A percentile compares a stretch with the other conserved stretches of the same genome.
Evolutionary conservation across 1,284 basidiomycete genomes (phyloP).

Genomic region (Cutaneotrichosporon spelunceum): DNA sequence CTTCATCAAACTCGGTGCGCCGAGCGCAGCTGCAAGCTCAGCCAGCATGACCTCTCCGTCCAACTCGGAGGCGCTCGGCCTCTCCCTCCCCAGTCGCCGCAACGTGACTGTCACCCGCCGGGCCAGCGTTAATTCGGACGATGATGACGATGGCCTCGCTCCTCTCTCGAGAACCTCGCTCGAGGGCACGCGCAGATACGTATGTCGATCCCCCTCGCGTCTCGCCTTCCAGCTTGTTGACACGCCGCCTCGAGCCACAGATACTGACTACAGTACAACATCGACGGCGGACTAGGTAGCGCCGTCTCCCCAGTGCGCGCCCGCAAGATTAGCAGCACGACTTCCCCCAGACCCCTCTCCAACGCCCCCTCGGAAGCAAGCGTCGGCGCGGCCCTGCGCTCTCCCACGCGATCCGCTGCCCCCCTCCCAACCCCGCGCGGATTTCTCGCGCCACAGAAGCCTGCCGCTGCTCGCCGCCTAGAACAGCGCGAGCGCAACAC

Average conservation of each 20-base stretch:
- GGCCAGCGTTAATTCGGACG: constrained; percentile 20
- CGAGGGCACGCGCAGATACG: constrained; percentile 26
- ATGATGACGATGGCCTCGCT: constrained; percentile 21
- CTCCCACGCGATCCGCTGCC: constrained; percentile 28
- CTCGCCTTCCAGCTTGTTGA: background rate
- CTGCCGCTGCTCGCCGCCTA: constrained; percentile 35
- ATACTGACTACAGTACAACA: constrained; percentile 13
- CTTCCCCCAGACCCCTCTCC: constrained; percentile 15
- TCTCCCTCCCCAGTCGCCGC: constrained; percentile 21
- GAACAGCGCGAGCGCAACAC: constrained; percentile 33
- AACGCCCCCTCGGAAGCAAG: constrained; percentile 22
- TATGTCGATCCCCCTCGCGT: constrained; percentile 10
- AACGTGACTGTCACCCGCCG: constrained; percentile 23
- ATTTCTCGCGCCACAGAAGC: constrained; percentile 45
- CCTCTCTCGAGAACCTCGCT: constrained; percentile 21
- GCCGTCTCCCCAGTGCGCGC: constrained; percentile 1
- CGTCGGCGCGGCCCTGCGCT: constrained; percentile 19
- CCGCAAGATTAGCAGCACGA: constrained; percentile 17
- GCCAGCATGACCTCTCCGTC: constrained; percentile 18
- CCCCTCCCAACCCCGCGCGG: constrained; percentile 43
- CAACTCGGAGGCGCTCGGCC: constrained; percentile 16
- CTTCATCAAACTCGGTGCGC: background rate
- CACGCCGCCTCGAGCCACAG: background rate
- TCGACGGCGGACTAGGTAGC: constrained; percentile 5
- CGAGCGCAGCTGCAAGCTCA: background rate